phyloP scores from a whole-genome alignment of 352 stramenopile genomes.

The Blastocystis sp. region DNA sequence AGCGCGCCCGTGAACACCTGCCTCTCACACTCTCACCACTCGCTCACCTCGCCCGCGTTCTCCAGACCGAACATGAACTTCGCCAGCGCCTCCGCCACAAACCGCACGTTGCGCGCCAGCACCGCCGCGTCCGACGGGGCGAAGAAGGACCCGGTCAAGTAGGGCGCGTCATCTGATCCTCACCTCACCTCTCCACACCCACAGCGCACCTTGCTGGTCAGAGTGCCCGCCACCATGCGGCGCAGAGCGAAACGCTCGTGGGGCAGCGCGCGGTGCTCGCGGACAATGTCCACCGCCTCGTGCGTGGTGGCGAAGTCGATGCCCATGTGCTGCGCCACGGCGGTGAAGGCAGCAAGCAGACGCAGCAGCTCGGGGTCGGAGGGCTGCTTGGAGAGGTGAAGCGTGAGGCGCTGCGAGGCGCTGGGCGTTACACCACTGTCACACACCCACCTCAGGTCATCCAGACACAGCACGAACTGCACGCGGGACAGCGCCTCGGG shows the following conservation, averaged over 20 bases:
- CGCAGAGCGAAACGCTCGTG: constrained; percentile 63
- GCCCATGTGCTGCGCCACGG: constrained; percentile 45
- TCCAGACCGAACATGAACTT: constrained; percentile 9
- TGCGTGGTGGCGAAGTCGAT: not conserved
- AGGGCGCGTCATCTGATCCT: not conserved
- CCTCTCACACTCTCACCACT: not conserved
- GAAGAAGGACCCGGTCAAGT: constrained; percentile 28
- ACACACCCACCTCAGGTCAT: constrained; percentile 34
- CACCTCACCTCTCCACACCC: not conserved
- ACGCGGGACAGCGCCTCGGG: constrained; percentile 40
- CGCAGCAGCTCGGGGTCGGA: constrained; percentile 22
- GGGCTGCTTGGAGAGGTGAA: constrained; percentile 6
- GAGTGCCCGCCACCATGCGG: constrained; percentile 18
- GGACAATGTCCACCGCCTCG: constrained; percentile 50
- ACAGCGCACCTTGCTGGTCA: not conserved
- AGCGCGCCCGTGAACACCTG: constrained; percentile 37
- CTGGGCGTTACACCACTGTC: not conserved
- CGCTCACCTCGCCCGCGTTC: not conserved
- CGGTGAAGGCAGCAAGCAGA: constrained; percentile 36
- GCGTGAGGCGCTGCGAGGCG: not conserved
- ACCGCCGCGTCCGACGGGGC: not conserved
- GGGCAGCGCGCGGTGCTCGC: constrained; percentile 13
- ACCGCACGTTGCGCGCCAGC: constrained; percentile 10
- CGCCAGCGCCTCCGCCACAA: constrained; percentile 32
- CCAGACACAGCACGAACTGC: constrained; percentile 54